These are phyloP conservation scores for Candida labiduridarum DNA, from an alignment of 1,139 yeast genomes.

Conservation along the genomic window DNA sequence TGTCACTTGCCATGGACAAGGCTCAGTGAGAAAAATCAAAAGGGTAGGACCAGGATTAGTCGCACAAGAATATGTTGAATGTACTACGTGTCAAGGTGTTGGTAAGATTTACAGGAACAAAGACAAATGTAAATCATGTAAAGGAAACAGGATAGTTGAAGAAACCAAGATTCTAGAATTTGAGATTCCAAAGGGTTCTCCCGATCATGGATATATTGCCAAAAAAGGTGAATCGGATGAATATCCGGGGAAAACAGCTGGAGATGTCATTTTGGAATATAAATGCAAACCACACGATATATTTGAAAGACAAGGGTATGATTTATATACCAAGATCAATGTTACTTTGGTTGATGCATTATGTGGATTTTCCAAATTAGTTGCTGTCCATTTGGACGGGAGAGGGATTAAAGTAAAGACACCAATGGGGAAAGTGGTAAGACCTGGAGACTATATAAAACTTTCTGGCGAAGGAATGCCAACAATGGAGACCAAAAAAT, in stretches of 20 bases:
- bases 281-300: constrained; percentile 46
- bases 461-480: constrained; percentile 91
- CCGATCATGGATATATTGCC: constrained; percentile 60
- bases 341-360: constrained; percentile 80
- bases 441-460: constrained; percentile 74
- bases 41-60: constrained; percentile 80
- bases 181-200: constrained; percentile 72
- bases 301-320: constrained; percentile 64
- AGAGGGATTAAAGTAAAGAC: constrained; percentile 66
- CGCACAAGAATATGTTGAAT: constrained; percentile 62
- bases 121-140: constrained; percentile 79
- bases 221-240: constrained; percentile 78
- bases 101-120: constrained; percentile 66
- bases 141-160: constrained; percentile 62
- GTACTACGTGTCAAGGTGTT: constrained; percentile 71
- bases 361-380: constrained; percentile 71
- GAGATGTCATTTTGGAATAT: constrained; percentile 72
- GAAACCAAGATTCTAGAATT: constrained; percentile 80
- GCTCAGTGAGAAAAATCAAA: constrained; percentile 59
- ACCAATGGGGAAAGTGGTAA: constrained; percentile 74
- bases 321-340: constrained; percentile 60
- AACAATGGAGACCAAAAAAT: constrained; percentile 32
- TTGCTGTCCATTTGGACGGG: constrained; percentile 81
- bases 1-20: constrained; percentile 73
- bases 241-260: constrained; percentile 71